These are phyloP conservation scores for Coprinellus aureogranulatus DNA, from an alignment of 768 basidiomycete species.

Conservation along the genomic window DNA sequence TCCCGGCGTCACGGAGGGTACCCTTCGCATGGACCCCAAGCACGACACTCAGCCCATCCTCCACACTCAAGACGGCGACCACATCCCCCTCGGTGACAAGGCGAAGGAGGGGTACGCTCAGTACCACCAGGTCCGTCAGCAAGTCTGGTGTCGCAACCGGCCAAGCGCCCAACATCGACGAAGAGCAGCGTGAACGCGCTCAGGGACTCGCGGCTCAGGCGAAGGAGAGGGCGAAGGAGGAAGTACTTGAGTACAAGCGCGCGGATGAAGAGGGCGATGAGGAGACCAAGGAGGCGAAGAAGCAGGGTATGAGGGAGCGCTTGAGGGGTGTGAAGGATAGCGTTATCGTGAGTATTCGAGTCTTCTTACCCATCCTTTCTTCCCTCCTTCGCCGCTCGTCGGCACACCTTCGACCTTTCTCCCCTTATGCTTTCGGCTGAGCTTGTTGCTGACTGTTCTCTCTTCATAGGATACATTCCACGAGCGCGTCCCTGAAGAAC, in stretches of 20 bases:
- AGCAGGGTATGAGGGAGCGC: conserved; percentile 30
- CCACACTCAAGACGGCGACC: conserved; percentile 29
- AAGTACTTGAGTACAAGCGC: conserved; percentile 2
- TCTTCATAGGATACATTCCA: conserved; percentile 24
- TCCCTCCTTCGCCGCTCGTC: too few species aligned
- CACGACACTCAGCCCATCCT: conserved; percentile 32
- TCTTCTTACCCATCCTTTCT: too few species aligned
- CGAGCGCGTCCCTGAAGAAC: conserved; percentile 66
- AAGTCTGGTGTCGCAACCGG: not conserved
- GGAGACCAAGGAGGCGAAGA: conserved; percentile 23
- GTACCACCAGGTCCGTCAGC: not conserved
- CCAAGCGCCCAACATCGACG: conserved; percentile 3
- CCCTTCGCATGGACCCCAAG: conserved; percentile 45
- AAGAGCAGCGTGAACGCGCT: conserved; percentile 15
- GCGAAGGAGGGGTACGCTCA: conserved; percentile 14
- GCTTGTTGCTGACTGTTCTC: not conserved
- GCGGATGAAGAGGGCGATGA: conserved; percentile 3
- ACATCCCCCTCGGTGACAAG: conserved; percentile 24
- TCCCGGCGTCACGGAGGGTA: conserved; percentile 29
- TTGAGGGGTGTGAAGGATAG: conserved; percentile 33
- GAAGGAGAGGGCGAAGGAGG: conserved; percentile 9
- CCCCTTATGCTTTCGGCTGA: conserved; percentile 8
- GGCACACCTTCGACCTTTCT: not conserved
- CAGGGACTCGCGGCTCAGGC: conserved; percentile 9
- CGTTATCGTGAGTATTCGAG: conserved; percentile 9